Conservation (phyloP, 2,329 filamentous ascomycete species). For the Cladophialophora psammophila region DNA sequence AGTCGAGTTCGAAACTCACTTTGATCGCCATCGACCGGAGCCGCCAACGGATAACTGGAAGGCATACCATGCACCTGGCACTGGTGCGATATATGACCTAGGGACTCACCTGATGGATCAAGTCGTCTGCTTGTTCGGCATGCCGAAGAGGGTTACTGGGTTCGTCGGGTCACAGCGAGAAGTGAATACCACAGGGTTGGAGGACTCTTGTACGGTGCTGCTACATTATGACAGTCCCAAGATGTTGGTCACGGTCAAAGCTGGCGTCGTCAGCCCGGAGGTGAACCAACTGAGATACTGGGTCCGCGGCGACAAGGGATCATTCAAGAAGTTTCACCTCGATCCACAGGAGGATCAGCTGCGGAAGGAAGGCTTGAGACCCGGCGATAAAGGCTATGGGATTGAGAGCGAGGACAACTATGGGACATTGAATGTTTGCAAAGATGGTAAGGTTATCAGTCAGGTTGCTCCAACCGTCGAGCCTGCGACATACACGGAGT, state of each 20-base stretch:
- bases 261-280: constrained; percentile 73
- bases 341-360: constrained; percentile 81
- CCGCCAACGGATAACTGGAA: constrained; percentile 70
- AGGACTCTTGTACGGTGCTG: constrained; percentile 66
- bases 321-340: constrained; percentile 74
- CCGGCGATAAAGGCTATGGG: constrained; percentile 70
- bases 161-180: constrained; percentile 72
- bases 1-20: constrained; percentile 80
- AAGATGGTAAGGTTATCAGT: constrained; percentile 57
- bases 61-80: constrained; percentile 68
- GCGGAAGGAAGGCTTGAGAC: constrained; percentile 64
- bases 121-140: constrained; percentile 72
- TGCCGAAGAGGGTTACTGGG: constrained; percentile 71
- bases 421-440: constrained; percentile 66
- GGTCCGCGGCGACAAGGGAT: constrained; percentile 76
- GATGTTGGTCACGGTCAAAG: constrained; percentile 72
- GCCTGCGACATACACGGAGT: constrained; percentile 71
- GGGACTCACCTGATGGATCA: constrained; percentile 81
- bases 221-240: constrained; percentile 64
- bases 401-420: constrained; percentile 66
- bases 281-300: constrained; percentile 75
- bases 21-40: constrained; percentile 74
- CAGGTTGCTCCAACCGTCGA: constrained; percentile 65
- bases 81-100: constrained; percentile 75
- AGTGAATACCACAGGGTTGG: constrained; percentile 59